Evolutionary conservation across 2,329 filamentous ascomycete species (phyloP), one percentile per base, ranked within the genome.

Genomic region (Parastagonospora avenae): DNA sequence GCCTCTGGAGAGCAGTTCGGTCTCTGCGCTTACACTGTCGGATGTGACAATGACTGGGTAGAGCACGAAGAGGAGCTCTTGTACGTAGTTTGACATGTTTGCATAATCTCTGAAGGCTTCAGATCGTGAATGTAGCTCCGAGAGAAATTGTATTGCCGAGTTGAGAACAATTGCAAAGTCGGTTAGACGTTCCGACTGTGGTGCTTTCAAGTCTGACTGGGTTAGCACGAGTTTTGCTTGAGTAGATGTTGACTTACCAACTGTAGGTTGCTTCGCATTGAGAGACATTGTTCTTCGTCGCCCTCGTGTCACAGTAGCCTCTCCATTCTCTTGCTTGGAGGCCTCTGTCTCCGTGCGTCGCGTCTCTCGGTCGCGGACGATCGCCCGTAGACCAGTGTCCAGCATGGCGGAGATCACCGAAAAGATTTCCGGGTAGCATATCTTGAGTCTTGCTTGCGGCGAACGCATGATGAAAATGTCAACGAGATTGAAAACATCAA

Each of bases 21-120:
- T 90, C 63, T 94, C 90, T 0, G 94, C 87, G 47, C 85, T 88
- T 33, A 97, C 87, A 16, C 87, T 82, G 73, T 97, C 91, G 10
- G 90, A 87, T 61, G 91, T 93, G 24, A 96, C 92, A 42, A 97
- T 83, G 14, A 94, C 85, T 1, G 94, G 92, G 68, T 94, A 99
- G 2, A 97, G 78, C 10, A 91, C 87, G 31, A 85, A 84, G 0
- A 97, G 80, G 4, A 99, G 77, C 40, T 91, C 80, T 54, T 93
- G 87, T 1, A 93, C 79, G 73, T 96, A 97, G 38, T 90, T 88
- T 0, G 92, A 95, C 0, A 82, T 83, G 9, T 88, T 76, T 0
- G 91, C 85, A 71, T 95, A 97, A 38, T 97, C 92, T 49, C 89
- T 84, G 70, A 97, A 97, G 24, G 83, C 82, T 2, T 80, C 72